phyloP scores from a whole-genome alignment of 129 eudicot genomes.

The Centella asiatica region DNA sequence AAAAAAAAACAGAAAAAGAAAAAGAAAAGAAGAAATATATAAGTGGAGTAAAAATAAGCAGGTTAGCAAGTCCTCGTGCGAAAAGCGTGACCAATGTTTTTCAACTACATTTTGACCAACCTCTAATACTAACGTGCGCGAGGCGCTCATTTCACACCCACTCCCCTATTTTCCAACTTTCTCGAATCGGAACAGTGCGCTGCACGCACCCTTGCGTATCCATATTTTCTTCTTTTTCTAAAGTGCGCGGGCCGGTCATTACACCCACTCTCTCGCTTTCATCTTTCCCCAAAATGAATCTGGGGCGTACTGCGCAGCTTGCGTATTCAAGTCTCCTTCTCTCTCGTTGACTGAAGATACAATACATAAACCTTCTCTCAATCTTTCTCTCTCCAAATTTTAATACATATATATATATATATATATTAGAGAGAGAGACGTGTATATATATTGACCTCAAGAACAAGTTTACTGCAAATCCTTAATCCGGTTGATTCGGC shows the following conservation, averaged over 20 bases:
- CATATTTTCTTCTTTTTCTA: too few relatives aligned
- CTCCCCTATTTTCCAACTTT: too few relatives aligned
- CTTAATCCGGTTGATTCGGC: conserved; percentile 14
- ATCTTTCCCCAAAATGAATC: conserved; percentile 19
- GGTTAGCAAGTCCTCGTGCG: too few relatives aligned
- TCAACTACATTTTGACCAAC: conserved; percentile 33
- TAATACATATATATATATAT: not conserved
- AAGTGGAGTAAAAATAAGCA: too few relatives aligned
- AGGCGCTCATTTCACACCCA: conserved; percentile 33
- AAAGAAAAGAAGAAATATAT: too few relatives aligned
- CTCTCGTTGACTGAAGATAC: conserved; percentile 36
- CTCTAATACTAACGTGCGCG: conserved; percentile 29
- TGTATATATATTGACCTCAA: not conserved
- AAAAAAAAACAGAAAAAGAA: too few relatives aligned
- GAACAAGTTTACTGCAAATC: not conserved
- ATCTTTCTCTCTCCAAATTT: conserved; percentile 12
- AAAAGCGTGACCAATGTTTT: conserved; percentile 29
- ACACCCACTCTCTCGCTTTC: conserved; percentile 14
- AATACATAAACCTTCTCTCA: not conserved
- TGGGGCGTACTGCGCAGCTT: conserved; percentile 52
- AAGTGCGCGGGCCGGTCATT: too few relatives aligned
- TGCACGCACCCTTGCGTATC: too few relatives aligned
- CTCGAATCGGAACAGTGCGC: too few relatives aligned
- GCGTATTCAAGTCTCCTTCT: conserved; percentile 51
- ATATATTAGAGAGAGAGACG: not conserved